These are phyloP conservation scores for Ceratobasidium sp. DNA, from an alignment of 1,284 basidiomycete species.

Conservation along the genomic window DNA sequence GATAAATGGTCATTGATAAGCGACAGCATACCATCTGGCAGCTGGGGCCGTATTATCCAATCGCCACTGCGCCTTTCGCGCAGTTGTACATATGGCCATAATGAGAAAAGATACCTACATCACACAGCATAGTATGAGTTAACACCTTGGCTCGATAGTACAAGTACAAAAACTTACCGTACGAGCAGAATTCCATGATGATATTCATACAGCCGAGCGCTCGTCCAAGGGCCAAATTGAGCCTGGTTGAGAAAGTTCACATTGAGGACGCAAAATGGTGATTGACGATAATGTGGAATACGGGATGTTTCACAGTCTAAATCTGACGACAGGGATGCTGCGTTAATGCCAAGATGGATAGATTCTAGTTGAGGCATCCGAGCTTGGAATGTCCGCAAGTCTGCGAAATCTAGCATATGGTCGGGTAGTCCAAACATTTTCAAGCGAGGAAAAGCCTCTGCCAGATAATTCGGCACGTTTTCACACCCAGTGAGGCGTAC, in stretches of 20 bases:
- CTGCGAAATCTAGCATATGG: not conserved
- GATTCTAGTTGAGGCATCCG: not conserved
- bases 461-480: not conserved
- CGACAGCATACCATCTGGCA: too few relatives aligned
- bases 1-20: too few relatives aligned
- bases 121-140: too few relatives aligned
- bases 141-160: too few relatives aligned
- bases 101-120: too few relatives aligned
- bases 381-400: not conserved
- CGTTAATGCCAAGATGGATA: not conserved
- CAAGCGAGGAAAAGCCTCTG: not conserved
- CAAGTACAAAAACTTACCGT: not conserved
- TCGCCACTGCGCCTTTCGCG: too few relatives aligned
- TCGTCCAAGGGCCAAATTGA: too few relatives aligned
- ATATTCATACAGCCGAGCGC: too few relatives aligned
- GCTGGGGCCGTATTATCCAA: too few relatives aligned
- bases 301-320: not conserved
- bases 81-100: too few relatives aligned
- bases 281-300: not conserved
- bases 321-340: not conserved
- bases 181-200: not conserved
- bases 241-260: too few relatives aligned
- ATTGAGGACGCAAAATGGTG: not conserved
- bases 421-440: not conserved
- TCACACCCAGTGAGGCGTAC: not conserved